These are phyloP conservation scores for Aegilops sharonensis DNA, from an alignment of 176 grass and related monocot species.

Conservation along the genomic window DNA sequence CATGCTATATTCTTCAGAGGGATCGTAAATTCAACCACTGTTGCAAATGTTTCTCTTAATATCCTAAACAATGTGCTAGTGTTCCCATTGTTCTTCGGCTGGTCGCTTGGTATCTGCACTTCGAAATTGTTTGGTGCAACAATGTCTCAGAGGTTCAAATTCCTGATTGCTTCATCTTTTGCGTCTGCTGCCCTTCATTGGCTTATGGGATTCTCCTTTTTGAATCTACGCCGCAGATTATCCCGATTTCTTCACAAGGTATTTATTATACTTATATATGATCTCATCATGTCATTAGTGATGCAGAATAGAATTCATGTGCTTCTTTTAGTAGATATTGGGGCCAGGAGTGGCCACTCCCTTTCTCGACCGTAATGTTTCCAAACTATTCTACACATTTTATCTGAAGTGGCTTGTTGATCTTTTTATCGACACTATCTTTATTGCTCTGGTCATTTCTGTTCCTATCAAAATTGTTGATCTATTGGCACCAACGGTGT, in stretches of 20 bases:
- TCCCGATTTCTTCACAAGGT: constrained; percentile 14
- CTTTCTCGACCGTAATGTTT: constrained; percentile 7
- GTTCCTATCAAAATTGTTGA: constrained; percentile 34
- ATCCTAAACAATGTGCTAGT: neutral
- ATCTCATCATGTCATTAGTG: neutral
- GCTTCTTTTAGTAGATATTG: constrained; percentile 3
- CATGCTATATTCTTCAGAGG: constrained; percentile 26
- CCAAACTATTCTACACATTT: constrained; percentile 28
- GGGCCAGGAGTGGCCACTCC: constrained; percentile 4
- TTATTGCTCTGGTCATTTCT: constrained; percentile 30
- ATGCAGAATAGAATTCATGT: neutral
- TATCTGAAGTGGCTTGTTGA: constrained; percentile 1
- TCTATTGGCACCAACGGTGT: constrained; percentile 17
- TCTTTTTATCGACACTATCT: constrained; percentile 5
- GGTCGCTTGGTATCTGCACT: constrained; percentile 40
- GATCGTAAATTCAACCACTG: neutral
- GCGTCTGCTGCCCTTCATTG: constrained; percentile 42
- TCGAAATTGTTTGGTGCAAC: constrained; percentile 36
- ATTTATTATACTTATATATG: neutral
- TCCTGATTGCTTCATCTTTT: constrained; percentile 31
- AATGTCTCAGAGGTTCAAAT: constrained; percentile 23
- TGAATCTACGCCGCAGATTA: constrained; percentile 1
- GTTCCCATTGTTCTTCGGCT: constrained; percentile 26
- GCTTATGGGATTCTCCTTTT: constrained; percentile 13
- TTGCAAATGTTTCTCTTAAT: constrained; percentile 35